phyloP scores from a whole-genome alignment of 2,329 filamentous ascomycete species.

The Penicillium sp. region DNA sequence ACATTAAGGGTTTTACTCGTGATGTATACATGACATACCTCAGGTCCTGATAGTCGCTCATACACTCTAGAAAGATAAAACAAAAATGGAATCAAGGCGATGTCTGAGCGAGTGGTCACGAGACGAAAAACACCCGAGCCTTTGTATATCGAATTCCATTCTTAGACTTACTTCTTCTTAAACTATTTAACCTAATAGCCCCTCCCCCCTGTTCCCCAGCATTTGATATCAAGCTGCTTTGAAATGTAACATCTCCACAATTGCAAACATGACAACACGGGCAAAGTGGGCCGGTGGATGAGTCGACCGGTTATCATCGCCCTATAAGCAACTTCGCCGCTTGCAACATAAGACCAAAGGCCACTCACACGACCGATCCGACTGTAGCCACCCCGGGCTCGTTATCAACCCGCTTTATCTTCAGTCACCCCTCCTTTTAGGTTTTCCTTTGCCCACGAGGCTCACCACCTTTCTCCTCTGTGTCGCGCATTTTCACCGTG shows the following conservation, averaged over 20 bases:
- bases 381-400: slow-evolving; percentile 17
- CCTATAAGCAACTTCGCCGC: slow-evolving; percentile 13
- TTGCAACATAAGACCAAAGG: background rate
- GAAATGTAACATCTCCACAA: background rate
- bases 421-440: slow-evolving; percentile 1
- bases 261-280: slow-evolving; percentile 22
- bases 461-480: background rate
- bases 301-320: slow-evolving; percentile 8
- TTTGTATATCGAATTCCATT: background rate
- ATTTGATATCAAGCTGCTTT: background rate
- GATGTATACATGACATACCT: too few species aligned
- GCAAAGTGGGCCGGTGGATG: slow-evolving; percentile 16
- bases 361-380: slow-evolving; percentile 21
- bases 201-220: background rate
- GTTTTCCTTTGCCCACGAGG: background rate
- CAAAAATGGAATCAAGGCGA: background rate
- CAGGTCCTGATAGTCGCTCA: too few species aligned
- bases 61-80: too few species aligned
- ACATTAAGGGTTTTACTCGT: too few species aligned
- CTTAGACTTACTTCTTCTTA: too few species aligned
- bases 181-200: background rate
- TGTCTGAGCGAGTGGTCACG: background rate
- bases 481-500: background rate
- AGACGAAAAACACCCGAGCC: background rate
- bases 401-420: slow-evolving; percentile 24